phyloP scores from a whole-genome alignment of 129 eudicot genomes.

The Heracleum sosnowskyi region DNA sequence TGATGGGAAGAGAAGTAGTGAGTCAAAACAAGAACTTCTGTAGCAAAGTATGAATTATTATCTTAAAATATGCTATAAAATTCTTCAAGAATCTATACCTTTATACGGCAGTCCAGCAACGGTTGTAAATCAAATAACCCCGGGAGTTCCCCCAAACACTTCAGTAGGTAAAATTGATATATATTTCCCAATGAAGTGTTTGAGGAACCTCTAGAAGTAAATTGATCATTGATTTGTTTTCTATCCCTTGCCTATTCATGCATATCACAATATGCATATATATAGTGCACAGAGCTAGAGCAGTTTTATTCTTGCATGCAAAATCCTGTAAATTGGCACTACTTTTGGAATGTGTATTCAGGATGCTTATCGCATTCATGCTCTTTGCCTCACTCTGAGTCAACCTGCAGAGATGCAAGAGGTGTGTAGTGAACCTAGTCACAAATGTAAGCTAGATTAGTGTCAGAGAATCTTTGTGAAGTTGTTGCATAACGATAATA shows the following conservation, averaged over 20 bases:
- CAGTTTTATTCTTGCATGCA: neutral
- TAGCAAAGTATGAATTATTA: too few species aligned
- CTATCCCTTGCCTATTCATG: neutral
- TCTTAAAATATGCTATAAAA: too few species aligned
- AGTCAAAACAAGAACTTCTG: too few species aligned
- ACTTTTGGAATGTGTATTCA: neutral
- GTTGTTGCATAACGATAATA: neutral
- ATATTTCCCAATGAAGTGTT: conserved; percentile 1
- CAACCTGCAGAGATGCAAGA: neutral
- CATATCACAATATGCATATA: neutral
- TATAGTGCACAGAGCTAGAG: neutral
- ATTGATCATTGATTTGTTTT: neutral
- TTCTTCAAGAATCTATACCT: neutral
- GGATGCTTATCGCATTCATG: neutral
- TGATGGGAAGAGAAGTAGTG: too few species aligned
- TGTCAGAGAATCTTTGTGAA: neutral
- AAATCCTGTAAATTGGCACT: neutral
- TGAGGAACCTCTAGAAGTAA: conserved; percentile 5
- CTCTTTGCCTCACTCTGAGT: neutral
- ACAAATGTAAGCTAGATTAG: neutral
- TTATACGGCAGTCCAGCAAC: neutral
- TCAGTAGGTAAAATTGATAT: neutral
- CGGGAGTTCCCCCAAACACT: conserved; percentile 7
- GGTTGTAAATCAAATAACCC: neutral
- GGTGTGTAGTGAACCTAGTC: conserved; percentile 1